Evolutionary conservation across 768 basidiomycete species (phyloP), one percentile per base, ranked within the genome.

Genomic region (Tricholoma sp.): DNA sequence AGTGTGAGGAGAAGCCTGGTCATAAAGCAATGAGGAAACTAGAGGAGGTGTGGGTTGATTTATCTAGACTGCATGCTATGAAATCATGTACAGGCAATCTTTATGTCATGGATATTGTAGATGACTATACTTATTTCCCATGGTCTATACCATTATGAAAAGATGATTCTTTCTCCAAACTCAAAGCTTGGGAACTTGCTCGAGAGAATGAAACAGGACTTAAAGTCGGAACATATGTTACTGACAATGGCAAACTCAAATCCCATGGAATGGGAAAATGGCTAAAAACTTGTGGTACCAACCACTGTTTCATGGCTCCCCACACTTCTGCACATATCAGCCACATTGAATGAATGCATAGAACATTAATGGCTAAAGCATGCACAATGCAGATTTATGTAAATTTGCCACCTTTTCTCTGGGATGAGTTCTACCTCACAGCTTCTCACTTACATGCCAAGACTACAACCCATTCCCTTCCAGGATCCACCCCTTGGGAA

Each of bases 271-370:
- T n/a, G n/a, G n/a, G n/a, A n/a, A n/a, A n/a, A n/a, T n/a, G n/a
- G n/a, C n/a, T n/a, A n/a, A n/a, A n/a, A n/a, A n/a, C n/a, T n/a
- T n/a, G n/a, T n/a, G n/a, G n/a, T n/a, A n/a, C n/a, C n/a, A n/a
- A n/a, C n/a, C n/a, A n/a, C n/a, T n/a, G n/a, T n/a, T n/a, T n/a
- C n/a, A n/a, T n/a, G n/a, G n/a, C n/a, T n/a, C n/a, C n/a, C n/a
- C n/a, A n/a, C n/a, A n/a, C n/a, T n/a, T n/a, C n/a, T n/a, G n/a
- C 67, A 1, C 70, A 75, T 16, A 74, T 72, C 39, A 71, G 74
- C 8, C 56, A 62, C 6, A 71, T 70, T 2, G 71, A 77, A 56
- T 60, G 67, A 0, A 45, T 68, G 14, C 72, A 77, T 52, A 55
- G 64, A 21, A n/a, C n/a, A n/a, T n/a, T n/a, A n/a, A n/a, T n/a